These are phyloP conservation scores for Triticum turgidum DNA, from an alignment of 176 grass and related monocot species.

Conservation along the genomic window DNA sequence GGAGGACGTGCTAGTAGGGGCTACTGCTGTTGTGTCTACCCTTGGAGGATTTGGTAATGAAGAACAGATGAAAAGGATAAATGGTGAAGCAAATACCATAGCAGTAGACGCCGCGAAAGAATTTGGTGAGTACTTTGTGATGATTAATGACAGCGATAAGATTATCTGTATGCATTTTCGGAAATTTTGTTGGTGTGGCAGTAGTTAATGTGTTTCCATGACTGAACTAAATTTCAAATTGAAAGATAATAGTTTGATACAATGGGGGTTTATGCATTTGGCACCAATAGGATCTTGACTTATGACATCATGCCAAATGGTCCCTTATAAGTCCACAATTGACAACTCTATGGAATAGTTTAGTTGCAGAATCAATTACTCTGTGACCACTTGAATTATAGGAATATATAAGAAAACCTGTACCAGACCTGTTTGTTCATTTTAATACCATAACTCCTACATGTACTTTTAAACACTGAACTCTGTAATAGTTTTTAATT, in stretches of 20 bases:
- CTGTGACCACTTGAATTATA: neutral
- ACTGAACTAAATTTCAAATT: too few relatives aligned
- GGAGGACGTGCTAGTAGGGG: conserved; percentile 77
- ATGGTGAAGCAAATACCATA: conserved; percentile 86
- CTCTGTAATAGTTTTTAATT: neutral
- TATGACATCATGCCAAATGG: neutral
- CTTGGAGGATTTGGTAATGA: conserved; percentile 94
- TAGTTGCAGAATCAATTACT: neutral
- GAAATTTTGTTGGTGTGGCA: neutral
- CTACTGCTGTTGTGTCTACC: conserved; percentile 89
- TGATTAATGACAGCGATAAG: neutral
- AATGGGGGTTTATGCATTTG: neutral
- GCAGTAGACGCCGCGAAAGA: conserved; percentile 76
- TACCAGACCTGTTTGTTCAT: neutral
- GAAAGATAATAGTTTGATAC: neutral
- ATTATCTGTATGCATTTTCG: neutral
- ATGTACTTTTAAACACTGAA: neutral
- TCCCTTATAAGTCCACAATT: neutral
- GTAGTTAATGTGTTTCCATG: neutral
- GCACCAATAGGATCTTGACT: neutral
- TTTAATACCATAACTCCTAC: neutral
- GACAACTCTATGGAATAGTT: neutral
- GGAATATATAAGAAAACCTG: neutral
- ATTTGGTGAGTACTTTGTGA: conserved; percentile 52
- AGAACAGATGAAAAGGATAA: conserved; percentile 96